Base-by-base conservation (phyloP, 2,329 filamentous ascomycete genomes). In the Xylaria digitata region DNA sequence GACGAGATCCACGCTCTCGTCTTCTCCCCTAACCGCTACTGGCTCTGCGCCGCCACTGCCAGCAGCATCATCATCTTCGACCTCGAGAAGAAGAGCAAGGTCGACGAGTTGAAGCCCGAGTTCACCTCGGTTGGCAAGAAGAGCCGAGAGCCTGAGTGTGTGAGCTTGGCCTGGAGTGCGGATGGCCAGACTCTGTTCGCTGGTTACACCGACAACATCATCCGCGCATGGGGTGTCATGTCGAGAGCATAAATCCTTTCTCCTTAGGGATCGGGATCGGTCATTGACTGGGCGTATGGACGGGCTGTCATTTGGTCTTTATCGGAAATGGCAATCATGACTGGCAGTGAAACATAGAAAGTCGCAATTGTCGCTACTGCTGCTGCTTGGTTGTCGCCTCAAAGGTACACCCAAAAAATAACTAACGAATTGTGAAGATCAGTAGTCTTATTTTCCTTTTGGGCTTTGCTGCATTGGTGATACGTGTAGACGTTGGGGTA, bases 81-180 rank as follows among this genome's bases (percentile, higher is more conserved):
- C 82, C 90, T 99, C 77, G 96, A 99, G 93, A 99, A 99, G 94
- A 99, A 99, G 94, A 96, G 91, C 92, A 98, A 97, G 92, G 95
- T 98, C 81, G 95, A 98, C 80, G 96, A 98, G 90, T 91, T 99
- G 84, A 97, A 97, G 92, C 95, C 95, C 76, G 96, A 99, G 84
- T 97, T 96, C 88, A 88, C 94, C 81, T 89, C 94, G 82, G 91
- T 94, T 82, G 93, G 94, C 87, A 97, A 97, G 93, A 98, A 98
- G 93, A 94, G 91, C 90, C 90, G 94, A 82, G 95, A 97, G 86
- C 96, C 96, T 78, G 95, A 98, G 91, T 98, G 95, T 84, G 91
- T 99, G 80, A 93, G 89, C 82, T 89, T 99, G 85, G 95, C 95
- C 82, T 99, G 96, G 96, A 93, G 90, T 82, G 95, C 94, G 81